Percentiles rank a stretch among this genome's conserved stretches.
Conservation (phyloP, 1,284 basidiomycete genomes). For the Microstroma glucosiphilum region DNA sequence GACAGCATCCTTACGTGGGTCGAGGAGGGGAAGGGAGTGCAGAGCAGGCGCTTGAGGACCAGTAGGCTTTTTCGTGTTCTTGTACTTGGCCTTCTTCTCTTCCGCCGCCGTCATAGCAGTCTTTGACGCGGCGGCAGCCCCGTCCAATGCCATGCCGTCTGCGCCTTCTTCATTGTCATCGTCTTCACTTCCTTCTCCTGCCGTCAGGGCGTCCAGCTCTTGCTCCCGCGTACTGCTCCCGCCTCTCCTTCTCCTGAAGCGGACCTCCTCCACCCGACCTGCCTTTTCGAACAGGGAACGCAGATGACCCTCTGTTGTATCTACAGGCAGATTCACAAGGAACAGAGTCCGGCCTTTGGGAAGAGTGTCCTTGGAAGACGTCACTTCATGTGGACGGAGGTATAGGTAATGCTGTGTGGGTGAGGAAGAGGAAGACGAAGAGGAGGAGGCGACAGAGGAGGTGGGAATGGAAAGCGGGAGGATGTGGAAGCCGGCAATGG, state of each 20-base stretch:
- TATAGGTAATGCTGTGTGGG: slow-evolving; percentile 23
- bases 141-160: neutral
- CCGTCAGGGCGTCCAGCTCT: neutral
- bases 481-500: slow-evolving; percentile 2
- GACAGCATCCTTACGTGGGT: slow-evolving; percentile 11
- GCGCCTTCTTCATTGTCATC: neutral
- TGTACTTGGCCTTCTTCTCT: neutral
- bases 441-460: neutral
- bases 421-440: neutral
- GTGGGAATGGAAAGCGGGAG: neutral
- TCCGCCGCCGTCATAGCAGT: neutral
- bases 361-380: neutral
- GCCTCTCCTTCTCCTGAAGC: neutral
- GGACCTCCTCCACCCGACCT: slow-evolving; percentile 21
- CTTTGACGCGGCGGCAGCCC: neutral
- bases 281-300: slow-evolving; percentile 34
- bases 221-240: neutral
- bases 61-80: neutral
- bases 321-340: slow-evolving; percentile 40
- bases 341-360: slow-evolving; percentile 41
- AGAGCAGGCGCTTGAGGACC: slow-evolving; percentile 1
- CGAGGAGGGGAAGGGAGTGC: slow-evolving; percentile 12
- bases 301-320: slow-evolving; percentile 34
- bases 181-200: neutral
- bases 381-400: slow-evolving; percentile 17